Evolutionary conservation across 495 filamentous ascomycete species (phyloP), one percentile per base, ranked within the genome.

Genomic region (Tricharina praecox): DNA sequence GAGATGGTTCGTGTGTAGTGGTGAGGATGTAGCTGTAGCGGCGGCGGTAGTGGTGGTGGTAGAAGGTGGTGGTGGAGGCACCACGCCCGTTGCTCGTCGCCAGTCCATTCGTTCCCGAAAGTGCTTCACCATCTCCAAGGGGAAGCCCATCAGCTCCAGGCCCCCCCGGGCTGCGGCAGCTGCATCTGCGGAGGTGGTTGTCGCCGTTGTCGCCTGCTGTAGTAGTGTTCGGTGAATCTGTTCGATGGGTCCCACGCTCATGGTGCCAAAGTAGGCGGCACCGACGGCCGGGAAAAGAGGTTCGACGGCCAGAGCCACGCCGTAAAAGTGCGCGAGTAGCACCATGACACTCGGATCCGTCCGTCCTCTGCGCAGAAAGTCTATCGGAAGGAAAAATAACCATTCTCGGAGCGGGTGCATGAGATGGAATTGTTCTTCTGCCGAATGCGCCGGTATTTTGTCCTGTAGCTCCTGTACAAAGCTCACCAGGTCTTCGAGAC

Each of bases 331-430:
- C 7, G 86, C 81, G 30, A 97, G 75, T 25, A 93, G 73, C 18
- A 95, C 68, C 62, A 95, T 68, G 16, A 79, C 76, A 25, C 75
- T 77, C 3, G 74, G 68, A 50, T 77, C 75, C 21, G 65, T 67
- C 19, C 70, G 63, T 19, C 71, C 73, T 42, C 70, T 67, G 53
- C 77, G 71, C 28, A 82, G 67, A 50, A 73, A 73, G 52, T 69
- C 67, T 45, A 84, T 75, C 2, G 92, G 92, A 37, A 94, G 72
- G 83, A 86, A 97, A 67, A 95, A 93, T 18, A 96, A 73, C 87
- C 92, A 95, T 48, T 78, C 75, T 35, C 87, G 78, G 15, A 97
- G 71, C 4, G 81, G 73, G 50, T 87, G 82, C 21, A 96, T 73
- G 51, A 85, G 77, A 59, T 85, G 78, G 62, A 96, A 96, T 53